Percentiles rank a stretch among this genome's conserved stretches.
Evolutionary conservation across 495 filamentous ascomycete genomes (phyloP).

Genomic region (Aspergillus leporis): DNA sequence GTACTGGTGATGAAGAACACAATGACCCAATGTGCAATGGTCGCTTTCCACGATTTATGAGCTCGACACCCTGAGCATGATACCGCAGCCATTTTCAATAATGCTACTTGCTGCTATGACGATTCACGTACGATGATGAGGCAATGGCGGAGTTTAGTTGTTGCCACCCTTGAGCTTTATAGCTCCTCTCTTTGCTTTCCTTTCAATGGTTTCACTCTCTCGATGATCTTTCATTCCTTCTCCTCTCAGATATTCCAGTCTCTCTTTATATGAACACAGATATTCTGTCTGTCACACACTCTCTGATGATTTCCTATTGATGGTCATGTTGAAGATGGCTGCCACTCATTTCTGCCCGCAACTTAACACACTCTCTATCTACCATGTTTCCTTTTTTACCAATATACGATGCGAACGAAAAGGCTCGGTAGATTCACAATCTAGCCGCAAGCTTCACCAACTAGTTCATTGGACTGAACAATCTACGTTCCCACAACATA

Average conservation of each 20-base stretch:
- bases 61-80: not conserved
- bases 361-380: conserved; percentile 5
- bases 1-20: not conserved
- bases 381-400: conserved; percentile 6
- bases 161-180: not conserved
- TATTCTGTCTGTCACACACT: not conserved
- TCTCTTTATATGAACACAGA: not conserved
- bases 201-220: not conserved
- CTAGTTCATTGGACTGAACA: not conserved
- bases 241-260: not conserved
- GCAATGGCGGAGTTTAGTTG: not conserved
- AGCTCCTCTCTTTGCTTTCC: not conserved
- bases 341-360: conserved; percentile 7
- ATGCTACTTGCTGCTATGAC: conserved; percentile 8
- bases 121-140: conserved; percentile 7
- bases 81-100: not conserved
- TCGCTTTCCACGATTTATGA: conserved; percentile 11
- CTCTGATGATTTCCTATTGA: not conserved
- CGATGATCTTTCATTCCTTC: conserved; percentile 1
- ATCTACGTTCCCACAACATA: not conserved
- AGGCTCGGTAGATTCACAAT: not conserved
- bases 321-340: not conserved
- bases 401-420: not conserved
- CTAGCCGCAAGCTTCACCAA: not conserved
- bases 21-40: not conserved